Percentiles rank a stretch among this genome's conserved stretches.
Conservation (phyloP, 2,329 filamentous ascomycete species). For the Ophiostoma himal-ulmi region DNA sequence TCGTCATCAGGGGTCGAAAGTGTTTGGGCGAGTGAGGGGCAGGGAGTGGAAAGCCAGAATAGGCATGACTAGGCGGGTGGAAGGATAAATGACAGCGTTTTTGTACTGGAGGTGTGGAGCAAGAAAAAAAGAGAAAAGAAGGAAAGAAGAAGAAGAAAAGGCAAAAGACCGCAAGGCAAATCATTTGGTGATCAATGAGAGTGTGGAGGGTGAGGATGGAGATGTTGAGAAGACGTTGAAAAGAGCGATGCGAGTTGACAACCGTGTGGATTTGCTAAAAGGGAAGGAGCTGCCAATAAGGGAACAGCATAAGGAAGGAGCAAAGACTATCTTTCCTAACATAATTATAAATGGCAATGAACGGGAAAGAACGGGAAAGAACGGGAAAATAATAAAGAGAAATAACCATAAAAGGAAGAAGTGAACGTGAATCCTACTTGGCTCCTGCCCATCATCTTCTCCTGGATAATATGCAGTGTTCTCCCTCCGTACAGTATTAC, state of each 20-base stretch:
- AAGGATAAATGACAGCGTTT: background rate
- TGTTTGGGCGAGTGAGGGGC: slow-evolving; percentile 13
- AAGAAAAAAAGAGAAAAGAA: background rate
- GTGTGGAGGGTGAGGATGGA: background rate
- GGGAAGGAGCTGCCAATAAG: background rate
- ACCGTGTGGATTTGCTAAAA: background rate
- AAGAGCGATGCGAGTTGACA: background rate
- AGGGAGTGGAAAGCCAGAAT: background rate
- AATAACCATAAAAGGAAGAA: background rate
- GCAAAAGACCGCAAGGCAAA: background rate
- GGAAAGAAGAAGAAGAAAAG: background rate
- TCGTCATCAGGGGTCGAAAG: slow-evolving; percentile 36
- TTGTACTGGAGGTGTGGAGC: background rate
- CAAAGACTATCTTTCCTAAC: background rate
- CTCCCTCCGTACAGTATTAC: background rate
- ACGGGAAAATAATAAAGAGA: background rate
- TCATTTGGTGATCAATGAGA: background rate
- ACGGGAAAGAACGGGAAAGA: background rate
- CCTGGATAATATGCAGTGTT: slow-evolving; percentile 5
- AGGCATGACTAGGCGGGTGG: background rate
- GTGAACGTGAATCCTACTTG: background rate
- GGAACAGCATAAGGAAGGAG: background rate
- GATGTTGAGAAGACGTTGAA: background rate
- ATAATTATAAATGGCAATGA: background rate
- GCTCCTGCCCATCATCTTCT: background rate